These are phyloP conservation scores for Gloeostereum incarnatum DNA, from an alignment of 768 basidiomycete genomes.

Conservation along the genomic window DNA sequence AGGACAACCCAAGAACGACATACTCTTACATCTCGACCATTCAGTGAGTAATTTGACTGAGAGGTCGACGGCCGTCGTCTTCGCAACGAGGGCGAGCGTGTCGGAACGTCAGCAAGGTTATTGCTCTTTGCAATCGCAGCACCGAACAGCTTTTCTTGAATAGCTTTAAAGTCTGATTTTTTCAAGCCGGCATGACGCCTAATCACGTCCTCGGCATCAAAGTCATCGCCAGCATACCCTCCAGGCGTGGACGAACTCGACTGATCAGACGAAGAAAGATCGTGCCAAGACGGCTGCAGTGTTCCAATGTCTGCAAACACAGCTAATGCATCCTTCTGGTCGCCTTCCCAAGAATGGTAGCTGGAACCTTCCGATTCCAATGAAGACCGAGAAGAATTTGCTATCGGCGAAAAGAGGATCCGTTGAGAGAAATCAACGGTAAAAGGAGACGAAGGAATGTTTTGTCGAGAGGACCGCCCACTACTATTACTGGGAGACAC, in stretches of 20 bases:
- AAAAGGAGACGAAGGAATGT: slow-evolving; percentile 39
- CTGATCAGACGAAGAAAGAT: slow-evolving; percentile 38
- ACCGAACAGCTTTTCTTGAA: slow-evolving; percentile 70
- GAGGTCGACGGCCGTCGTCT: slow-evolving; percentile 74
- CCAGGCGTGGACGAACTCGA: slow-evolving; percentile 37
- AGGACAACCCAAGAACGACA: slow-evolving; percentile 7
- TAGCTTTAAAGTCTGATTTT: slow-evolving; percentile 57
- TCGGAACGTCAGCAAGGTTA: slow-evolving; percentile 41
- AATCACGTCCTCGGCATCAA: slow-evolving; percentile 60
- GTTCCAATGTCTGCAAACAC: slow-evolving; percentile 45
- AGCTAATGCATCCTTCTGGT: slow-evolving; percentile 42
- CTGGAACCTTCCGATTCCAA: slow-evolving; percentile 77
- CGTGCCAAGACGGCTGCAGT: slow-evolving; percentile 55
- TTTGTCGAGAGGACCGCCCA: slow-evolving; percentile 48
- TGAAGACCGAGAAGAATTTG: slow-evolving; percentile 72
- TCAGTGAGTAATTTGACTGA: slow-evolving; percentile 65
- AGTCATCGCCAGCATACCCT: slow-evolving; percentile 43
- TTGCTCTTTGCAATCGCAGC: slow-evolving; percentile 49
- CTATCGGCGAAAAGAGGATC: slow-evolving; percentile 59
- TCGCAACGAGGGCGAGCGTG: slow-evolving; percentile 62
- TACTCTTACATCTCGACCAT: slow-evolving; percentile 34
- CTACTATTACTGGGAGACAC: slow-evolving; percentile 28
- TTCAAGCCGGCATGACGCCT: slow-evolving; percentile 58
- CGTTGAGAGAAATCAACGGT: slow-evolving; percentile 42
- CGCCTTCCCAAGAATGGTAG: slow-evolving; percentile 74